Evolutionary conservation across 2,329 filamentous ascomycete genomes (phyloP).

Genomic region (Fusarium subtropicale): DNA sequence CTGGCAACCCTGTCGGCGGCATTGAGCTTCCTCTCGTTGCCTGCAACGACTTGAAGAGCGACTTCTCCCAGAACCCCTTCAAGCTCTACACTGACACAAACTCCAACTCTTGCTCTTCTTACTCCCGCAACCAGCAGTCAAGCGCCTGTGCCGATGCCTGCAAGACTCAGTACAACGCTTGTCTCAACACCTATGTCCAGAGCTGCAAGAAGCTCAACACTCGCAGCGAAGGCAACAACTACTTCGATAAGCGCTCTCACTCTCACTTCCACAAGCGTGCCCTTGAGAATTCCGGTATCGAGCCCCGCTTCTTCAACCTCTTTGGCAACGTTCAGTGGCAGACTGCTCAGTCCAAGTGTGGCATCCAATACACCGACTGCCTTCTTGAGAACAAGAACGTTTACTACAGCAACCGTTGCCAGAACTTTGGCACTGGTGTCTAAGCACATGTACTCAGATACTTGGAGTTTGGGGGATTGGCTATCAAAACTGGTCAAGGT

Average conservation of each 20-base stretch:
- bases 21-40: conserved; percentile 65
- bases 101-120: conserved; percentile 58
- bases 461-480: conserved; percentile 4
- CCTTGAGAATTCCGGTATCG: conserved; percentile 42
- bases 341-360: conserved; percentile 57
- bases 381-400: conserved; percentile 56
- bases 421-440: conserved; percentile 49
- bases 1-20: conserved; percentile 67
- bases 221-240: conserved; percentile 36
- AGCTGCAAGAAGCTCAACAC: conserved; percentile 56
- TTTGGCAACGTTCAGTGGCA: conserved; percentile 50
- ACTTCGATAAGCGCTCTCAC: conserved; percentile 37
- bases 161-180: conserved; percentile 63
- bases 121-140: conserved; percentile 52
- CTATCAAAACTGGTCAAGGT: conserved; percentile 7
- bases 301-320: conserved; percentile 45
- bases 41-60: conserved; percentile 63
- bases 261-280: conserved; percentile 44
- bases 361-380: conserved; percentile 63
- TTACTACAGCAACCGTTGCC: conserved; percentile 55
- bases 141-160: conserved; percentile 65
- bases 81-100: conserved; percentile 64
- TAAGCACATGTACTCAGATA: conserved; percentile 4
- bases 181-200: conserved; percentile 61
- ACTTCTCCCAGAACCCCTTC: conserved; percentile 59